Conservation (phyloP, 805 yeast genomes). For the Starmerella geochares region DNA sequence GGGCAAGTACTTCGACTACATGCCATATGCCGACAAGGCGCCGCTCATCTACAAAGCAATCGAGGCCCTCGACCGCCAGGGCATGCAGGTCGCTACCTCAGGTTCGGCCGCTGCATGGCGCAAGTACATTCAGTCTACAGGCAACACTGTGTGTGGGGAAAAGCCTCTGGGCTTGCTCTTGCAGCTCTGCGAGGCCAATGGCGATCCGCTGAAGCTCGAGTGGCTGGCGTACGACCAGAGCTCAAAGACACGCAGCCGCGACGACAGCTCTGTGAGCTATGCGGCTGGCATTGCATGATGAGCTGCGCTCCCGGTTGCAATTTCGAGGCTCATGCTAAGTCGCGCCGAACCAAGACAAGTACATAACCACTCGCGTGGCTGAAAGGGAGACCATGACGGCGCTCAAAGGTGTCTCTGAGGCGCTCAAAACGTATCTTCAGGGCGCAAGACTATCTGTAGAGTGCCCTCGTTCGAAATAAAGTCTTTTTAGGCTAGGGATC, state of each 20-base stretch:
- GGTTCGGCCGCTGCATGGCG: slow-evolving; percentile 56
- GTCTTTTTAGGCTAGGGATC: too few relatives aligned
- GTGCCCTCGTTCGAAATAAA: too few relatives aligned
- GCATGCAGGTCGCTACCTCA: slow-evolving; percentile 48
- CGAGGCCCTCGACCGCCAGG: slow-evolving; percentile 58
- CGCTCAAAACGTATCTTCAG: too few relatives aligned
- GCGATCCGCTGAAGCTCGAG: slow-evolving; percentile 35
- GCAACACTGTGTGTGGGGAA: slow-evolving; percentile 90
- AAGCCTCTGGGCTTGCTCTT: slow-evolving; percentile 64
- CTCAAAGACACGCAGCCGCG: slow-evolving; percentile 37
- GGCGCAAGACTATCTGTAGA: too few relatives aligned
- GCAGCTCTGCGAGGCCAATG: slow-evolving; percentile 39
- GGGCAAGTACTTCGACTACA: slow-evolving; percentile 59
- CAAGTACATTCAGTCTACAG: slow-evolving; percentile 55
- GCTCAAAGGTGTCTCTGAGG: too few relatives aligned
- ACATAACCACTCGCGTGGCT: too few relatives aligned
- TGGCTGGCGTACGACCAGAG: slow-evolving; percentile 84
- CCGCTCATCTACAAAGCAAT: slow-evolving; percentile 60
- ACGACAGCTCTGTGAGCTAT: slow-evolving; percentile 83
- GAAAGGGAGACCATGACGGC: too few relatives aligned
- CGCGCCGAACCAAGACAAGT: too few relatives aligned
- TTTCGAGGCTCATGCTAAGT: too few relatives aligned
- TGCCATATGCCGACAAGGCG: slow-evolving; percentile 9
- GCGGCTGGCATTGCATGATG: slow-evolving; percentile 58
- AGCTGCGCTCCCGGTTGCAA: too few relatives aligned